Percentiles rank a stretch among this genome's conserved stretches.
Evolutionary conservation across 2,329 filamentous ascomycete species (phyloP).

Genomic region (Neonectria ditissima): DNA sequence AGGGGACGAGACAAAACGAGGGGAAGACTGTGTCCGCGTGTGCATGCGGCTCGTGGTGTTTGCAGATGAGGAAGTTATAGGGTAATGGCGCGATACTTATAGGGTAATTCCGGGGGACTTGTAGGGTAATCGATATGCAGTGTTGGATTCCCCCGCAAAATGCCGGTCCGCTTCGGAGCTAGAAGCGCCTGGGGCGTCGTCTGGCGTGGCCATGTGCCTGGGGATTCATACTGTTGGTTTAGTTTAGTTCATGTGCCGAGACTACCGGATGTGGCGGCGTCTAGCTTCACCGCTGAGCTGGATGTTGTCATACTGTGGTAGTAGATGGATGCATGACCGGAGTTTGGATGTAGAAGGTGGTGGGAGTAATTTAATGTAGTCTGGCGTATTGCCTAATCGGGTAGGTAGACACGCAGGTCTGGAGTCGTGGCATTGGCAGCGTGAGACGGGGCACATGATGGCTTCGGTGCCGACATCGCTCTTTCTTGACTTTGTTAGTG

Average conservation of each 20-base stretch:
- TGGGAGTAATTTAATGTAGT: not conserved
- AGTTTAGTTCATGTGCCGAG: not conserved
- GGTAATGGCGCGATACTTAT: slow-evolving; percentile 10
- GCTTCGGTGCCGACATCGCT: not conserved
- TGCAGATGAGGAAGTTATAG: not conserved
- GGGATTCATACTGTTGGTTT: too few species aligned
- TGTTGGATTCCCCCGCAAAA: not conserved
- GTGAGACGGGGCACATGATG: not conserved
- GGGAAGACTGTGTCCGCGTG: too few species aligned
- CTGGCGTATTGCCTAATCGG: not conserved
- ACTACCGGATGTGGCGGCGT: not conserved
- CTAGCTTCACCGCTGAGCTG: not conserved
- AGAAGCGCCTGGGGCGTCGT: not conserved
- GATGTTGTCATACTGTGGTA: not conserved
- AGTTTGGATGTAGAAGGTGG: not conserved
- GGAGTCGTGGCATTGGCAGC: not conserved
- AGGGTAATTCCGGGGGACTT: slow-evolving; percentile 18
- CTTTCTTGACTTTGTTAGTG: not conserved
- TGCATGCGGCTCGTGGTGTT: not conserved
- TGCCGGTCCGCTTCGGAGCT: slow-evolving; percentile 1
- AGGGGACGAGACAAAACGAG: too few species aligned
- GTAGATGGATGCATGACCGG: not conserved
- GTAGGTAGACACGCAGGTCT: not conserved
- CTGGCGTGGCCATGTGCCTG: slow-evolving; percentile 8
- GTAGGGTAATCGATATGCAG: slow-evolving; percentile 28